A percentile compares a stretch with the other conserved stretches of the same genome.
Evolutionary conservation across 1,284 basidiomycete genomes (phyloP).

Genomic region (Exobasidium cylindrosporum): DNA sequence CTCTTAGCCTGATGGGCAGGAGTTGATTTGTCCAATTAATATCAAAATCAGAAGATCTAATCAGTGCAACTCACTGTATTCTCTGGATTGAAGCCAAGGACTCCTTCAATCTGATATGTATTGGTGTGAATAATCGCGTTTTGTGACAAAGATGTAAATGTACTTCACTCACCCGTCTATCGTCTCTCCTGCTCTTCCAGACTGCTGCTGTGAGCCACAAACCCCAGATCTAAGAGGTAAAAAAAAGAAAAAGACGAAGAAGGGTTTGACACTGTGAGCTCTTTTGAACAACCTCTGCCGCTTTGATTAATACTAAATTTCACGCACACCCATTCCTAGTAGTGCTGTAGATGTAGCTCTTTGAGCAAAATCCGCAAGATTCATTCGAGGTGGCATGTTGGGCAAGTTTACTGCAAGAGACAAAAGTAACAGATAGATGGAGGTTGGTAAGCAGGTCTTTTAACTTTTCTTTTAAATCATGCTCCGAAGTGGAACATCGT

Average conservation of each 20-base stretch:
- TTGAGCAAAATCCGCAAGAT: constrained; percentile 38
- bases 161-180: constrained; percentile 24
- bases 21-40: too few relatives aligned
- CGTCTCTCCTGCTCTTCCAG: constrained; percentile 47
- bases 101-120: not conserved
- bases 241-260: not conserved
- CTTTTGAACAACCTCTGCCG: not conserved
- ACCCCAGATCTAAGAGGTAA: constrained; percentile 37
- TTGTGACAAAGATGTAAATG: not conserved
- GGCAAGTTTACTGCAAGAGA: not conserved
- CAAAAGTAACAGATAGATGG: too few relatives aligned
- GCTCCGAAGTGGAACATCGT: too few relatives aligned
- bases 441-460: too few relatives aligned
- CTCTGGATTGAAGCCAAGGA: not conserved
- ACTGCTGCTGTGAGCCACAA: constrained; percentile 49
- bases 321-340: constrained; percentile 43
- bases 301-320: not conserved
- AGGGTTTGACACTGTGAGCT: too few relatives aligned
- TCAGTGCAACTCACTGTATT: not conserved
- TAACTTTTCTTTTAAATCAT: too few relatives aligned
- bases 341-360: constrained; percentile 40
- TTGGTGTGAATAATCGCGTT: too few relatives aligned
- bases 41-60: too few relatives aligned
- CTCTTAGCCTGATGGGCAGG: not conserved
- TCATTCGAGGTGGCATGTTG: constrained; percentile 23